Conservation (phyloP, 1,284 basidiomycete species). For the Microstroma glucosiphilum region DNA sequence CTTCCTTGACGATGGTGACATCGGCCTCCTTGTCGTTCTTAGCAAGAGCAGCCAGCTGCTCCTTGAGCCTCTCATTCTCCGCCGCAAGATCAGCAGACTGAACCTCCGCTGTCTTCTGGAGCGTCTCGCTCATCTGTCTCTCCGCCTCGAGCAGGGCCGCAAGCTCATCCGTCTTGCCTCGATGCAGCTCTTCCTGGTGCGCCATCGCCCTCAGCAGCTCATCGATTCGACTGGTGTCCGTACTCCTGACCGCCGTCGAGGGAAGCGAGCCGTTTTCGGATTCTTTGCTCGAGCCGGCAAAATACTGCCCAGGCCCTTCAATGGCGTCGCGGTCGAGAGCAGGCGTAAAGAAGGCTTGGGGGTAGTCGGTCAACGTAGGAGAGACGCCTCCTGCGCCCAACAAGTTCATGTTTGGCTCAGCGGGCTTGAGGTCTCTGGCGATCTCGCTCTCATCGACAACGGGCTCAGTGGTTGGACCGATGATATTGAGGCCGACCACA, state of each 20-base stretch:
- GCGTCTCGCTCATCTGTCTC: slow-evolving; percentile 69
- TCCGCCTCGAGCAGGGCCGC: slow-evolving; percentile 64
- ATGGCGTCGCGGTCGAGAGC: slow-evolving; percentile 21
- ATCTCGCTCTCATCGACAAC: neutral
- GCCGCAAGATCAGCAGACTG: slow-evolving; percentile 72
- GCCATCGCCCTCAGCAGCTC: slow-evolving; percentile 66
- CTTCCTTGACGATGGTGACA: no score
- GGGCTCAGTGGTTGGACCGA: neutral
- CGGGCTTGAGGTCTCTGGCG: neutral
- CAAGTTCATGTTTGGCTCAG: neutral
- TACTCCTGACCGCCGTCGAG: neutral
- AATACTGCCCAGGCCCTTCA: slow-evolving; percentile 17
- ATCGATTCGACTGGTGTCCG: slow-evolving; percentile 19
- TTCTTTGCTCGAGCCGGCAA: slow-evolving; percentile 17
- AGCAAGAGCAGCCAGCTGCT: neutral
- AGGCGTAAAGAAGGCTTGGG: slow-evolving; percentile 18
- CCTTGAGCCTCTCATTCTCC: neutral
- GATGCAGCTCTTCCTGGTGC: slow-evolving; percentile 79
- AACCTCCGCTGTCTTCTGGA: slow-evolving; percentile 69
- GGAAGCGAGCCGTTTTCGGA: slow-evolving; percentile 14
- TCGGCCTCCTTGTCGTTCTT: no score
- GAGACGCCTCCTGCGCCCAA: neutral
- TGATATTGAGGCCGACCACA: slow-evolving; percentile 3
- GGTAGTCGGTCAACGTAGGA: neutral
- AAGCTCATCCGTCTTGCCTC: slow-evolving; percentile 67